phyloP scores from a whole-genome alignment of 768 basidiomycete species.

The Leccinum boreale region DNA sequence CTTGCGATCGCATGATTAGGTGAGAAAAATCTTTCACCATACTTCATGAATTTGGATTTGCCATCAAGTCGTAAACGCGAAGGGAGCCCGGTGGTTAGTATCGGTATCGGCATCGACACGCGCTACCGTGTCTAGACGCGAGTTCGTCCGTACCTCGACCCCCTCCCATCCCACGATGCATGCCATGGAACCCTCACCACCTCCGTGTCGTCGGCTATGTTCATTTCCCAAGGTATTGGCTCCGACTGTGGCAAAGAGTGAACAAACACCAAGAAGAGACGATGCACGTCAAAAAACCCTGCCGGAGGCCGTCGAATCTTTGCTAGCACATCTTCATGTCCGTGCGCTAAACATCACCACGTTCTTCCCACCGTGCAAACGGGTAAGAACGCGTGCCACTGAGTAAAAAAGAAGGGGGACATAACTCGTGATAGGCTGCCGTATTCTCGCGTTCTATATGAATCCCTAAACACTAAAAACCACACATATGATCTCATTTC shows the following conservation, averaged over 20 bases:
- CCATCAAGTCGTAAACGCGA: background rate
- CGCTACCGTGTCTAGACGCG: background rate
- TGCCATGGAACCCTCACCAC: background rate
- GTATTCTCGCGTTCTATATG: constrained; percentile 6
- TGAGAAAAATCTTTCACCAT: background rate
- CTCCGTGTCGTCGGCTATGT: background rate
- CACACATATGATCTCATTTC: constrained; percentile 11
- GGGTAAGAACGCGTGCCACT: background rate
- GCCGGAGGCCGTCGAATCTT: background rate
- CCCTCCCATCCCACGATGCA: background rate
- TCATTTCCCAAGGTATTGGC: background rate
- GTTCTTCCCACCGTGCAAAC: background rate
- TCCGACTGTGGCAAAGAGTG: background rate
- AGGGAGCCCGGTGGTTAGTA: background rate
- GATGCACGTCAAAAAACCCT: background rate
- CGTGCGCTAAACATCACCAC: background rate
- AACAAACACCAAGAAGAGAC: background rate
- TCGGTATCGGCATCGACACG: constrained; percentile 12
- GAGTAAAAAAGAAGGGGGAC: background rate
- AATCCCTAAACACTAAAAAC: constrained; percentile 7
- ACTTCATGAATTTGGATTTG: background rate
- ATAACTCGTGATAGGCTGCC: constrained; percentile 9
- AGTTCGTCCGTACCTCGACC: background rate
- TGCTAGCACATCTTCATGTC: constrained; percentile 1
- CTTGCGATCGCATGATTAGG: constrained; percentile 4